Evolutionary conservation across 1,139 yeast species (phyloP), one percentile per base, ranked within the genome.

Genomic region (Geotrichum histeridarum): DNA sequence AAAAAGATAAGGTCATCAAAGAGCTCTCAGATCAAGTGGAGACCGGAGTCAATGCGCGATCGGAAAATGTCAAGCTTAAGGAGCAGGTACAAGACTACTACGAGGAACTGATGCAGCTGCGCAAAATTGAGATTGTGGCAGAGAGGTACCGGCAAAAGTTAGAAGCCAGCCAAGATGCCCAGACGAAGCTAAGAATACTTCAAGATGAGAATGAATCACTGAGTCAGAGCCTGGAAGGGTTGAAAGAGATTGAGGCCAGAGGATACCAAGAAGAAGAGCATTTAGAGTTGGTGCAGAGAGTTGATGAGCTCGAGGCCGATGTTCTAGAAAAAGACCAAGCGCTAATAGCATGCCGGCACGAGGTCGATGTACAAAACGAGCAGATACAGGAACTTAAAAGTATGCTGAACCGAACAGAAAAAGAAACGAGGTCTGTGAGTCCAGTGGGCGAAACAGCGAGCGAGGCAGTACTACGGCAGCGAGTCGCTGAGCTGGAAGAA

Each of bases 131-230:
- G 42, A 50, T 33, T 2, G 54, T 57, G 15, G 60, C 61, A 4
- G 60, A 58, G 37, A 46, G 61, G 42, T 61, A 61, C 51, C 58
- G 60, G 31, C 53, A 57, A 11, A 61, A 57, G 33, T 45, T 59
- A 33, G 59, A 58, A 32, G 57, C 54, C 14, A 42, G 42, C 11
- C 57, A 61, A 37, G 58, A 52, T 27, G 36, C 57, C 32, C 57
- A 53, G 11, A 27, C 51, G 27, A 59, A 57, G 27, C 48, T 59
- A 8, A 57, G 54, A 11, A 18, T 45, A 8, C 52, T 63, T 31
- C 59, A 61, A 44, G 46, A 48, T 4, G 59, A 61, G 35, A 57
- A 56, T 39, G 33, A 41, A 32, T 46, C 43, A 44, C 54, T 60
- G 44, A 52, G 48, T 15, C 54, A 55, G 27, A 30, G 48, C 4